Conservation (phyloP, 2,329 filamentous ascomycete species). For the Monosporascus sp. region DNA sequence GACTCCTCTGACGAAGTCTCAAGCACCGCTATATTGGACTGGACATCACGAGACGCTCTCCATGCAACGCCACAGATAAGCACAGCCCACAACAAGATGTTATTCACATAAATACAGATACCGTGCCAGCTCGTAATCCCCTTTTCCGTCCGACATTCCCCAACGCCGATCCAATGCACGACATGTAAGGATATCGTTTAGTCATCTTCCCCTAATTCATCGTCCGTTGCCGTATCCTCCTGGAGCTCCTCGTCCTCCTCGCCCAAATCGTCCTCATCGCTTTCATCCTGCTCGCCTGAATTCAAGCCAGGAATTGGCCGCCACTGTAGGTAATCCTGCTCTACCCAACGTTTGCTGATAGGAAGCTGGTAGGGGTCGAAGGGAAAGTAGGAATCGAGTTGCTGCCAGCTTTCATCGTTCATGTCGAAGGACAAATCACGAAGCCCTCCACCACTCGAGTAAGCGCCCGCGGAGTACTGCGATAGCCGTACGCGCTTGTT, state of each 20-base stretch:
- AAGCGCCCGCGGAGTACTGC: constrained; percentile 57
- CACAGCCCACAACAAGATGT: neutral
- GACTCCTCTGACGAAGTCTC: neutral
- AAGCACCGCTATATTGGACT: neutral
- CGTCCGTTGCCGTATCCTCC: constrained; percentile 49
- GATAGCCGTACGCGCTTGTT: constrained; percentile 87
- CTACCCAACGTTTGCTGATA: constrained; percentile 81
- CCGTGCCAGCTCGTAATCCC: constrained; percentile 14
- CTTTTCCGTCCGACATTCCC: constrained; percentile 7
- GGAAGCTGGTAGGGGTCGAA: constrained; percentile 96
- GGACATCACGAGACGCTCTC: neutral
- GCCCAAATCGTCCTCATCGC: constrained; percentile 45
- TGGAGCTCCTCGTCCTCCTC: constrained; percentile 39
- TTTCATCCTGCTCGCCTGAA: constrained; percentile 50
- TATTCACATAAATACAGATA: constrained; percentile 13
- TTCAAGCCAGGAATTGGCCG: constrained; percentile 65
- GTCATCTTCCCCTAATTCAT: constrained; percentile 38
- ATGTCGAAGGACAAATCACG: constrained; percentile 47
- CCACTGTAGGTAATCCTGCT: constrained; percentile 79
- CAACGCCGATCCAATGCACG: constrained; percentile 17
- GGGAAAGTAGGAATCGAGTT: constrained; percentile 92
- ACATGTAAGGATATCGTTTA: constrained; percentile 18
- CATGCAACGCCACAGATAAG: neutral
- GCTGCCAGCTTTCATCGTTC: constrained; percentile 71
- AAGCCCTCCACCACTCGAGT: constrained; percentile 49